Evolutionary conservation across 345 rosid species (phyloP), one percentile per base, ranked within the genome.

Genomic region (Lepidium aucheri): DNA sequence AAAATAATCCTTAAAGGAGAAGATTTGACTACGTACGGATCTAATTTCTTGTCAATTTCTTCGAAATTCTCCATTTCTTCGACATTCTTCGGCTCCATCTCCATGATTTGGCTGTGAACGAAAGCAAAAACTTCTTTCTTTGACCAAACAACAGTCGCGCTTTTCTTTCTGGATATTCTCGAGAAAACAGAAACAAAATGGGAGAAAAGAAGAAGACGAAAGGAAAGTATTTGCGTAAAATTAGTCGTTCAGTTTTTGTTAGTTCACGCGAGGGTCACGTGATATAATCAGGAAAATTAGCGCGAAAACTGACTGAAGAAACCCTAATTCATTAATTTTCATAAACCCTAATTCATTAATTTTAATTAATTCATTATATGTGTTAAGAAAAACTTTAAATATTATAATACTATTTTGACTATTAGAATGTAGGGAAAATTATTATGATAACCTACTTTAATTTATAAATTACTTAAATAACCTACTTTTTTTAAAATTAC

Each of bases 251-350:
- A 13, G 35, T 44, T 54, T 67, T 10, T 55, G 22, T n/a, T n/a
- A n/a, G 26, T 7, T 38, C 55, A 67, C 55, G 71, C 54, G 54
- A 44, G 54, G 4, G 20, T 54, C 38, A 67, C 71, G 63, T 67
- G 18, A 10, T 35, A 47, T 11, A 6, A 22, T 15, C 45, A 28
- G 32, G n/a, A 7, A 46, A 56, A 4, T 28, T 33, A 8, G 72
- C 72, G 72, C 63, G 38, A 53, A 44, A 64, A 38, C 24, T 63
- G 66, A 24, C 7, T 28, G 7, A 28, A 28, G 7, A 28, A 28
- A 28, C 32, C 32, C 32, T 28, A 5, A 28, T 28, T 28, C 32
- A 28, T 28, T 28, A 28, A 28, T 26, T 26, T 26, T 26, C 6
- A 26, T 26, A 26, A 26, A 26, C n/a, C n/a, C n/a, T n/a, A n/a